Conservation (phyloP, 441 rosid species). For the Brassica hybrid region DNA sequence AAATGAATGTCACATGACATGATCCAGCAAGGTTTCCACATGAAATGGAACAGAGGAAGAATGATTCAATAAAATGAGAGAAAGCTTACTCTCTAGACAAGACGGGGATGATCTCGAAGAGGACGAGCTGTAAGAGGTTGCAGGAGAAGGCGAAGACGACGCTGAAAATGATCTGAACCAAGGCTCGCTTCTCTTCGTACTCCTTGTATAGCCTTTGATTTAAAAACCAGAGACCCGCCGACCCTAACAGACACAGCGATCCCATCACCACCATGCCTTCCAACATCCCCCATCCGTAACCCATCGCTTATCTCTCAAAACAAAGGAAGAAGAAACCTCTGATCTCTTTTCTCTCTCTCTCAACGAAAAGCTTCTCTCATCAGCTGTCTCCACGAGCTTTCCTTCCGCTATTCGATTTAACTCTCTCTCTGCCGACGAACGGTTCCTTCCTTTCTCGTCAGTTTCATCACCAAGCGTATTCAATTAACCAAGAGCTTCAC, state of each 20-base stretch:
- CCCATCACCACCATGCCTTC: constrained; percentile 76
- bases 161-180: constrained; percentile 97
- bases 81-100: constrained; percentile 77
- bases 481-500: neutral
- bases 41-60: too few species aligned
- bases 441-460: constrained; percentile 6
- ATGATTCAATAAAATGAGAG: too few species aligned
- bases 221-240: constrained; percentile 94
- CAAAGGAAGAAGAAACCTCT: neutral
- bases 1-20: too few species aligned
- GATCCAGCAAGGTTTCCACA: too few species aligned
- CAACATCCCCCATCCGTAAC: constrained; percentile 75
- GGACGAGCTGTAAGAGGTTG: constrained; percentile 97
- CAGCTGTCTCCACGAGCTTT: neutral
- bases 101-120: constrained; percentile 94
- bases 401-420: neutral
- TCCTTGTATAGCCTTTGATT: constrained; percentile 90
- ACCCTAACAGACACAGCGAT: constrained; percentile 76
- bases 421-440: constrained; percentile 13
- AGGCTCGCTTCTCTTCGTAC: constrained; percentile 91
- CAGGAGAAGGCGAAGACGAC: constrained; percentile 97
- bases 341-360: neutral
- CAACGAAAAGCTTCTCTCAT: constrained; percentile 1
- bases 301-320: constrained; percentile 47
- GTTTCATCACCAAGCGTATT: constrained; percentile 8